Percentiles rank a stretch among this genome's conserved stretches.
These are phyloP conservation scores for Digitaria exilis DNA, from an alignment of 202 grass and related monocot genomes.

Conservation along the genomic window DNA sequence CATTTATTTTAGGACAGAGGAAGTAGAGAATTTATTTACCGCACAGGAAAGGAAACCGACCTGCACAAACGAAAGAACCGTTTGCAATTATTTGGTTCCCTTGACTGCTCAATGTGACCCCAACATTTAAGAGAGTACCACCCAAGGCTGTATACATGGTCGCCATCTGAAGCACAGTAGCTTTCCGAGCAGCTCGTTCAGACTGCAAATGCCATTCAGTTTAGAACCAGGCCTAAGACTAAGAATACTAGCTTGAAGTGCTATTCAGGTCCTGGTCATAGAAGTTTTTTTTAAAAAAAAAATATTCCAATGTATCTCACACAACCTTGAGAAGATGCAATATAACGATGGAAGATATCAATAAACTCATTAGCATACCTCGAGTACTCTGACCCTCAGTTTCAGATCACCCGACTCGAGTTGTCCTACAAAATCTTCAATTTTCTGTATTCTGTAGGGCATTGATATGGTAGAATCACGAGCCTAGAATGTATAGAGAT, in stretches of 20 bases:
- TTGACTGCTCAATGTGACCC: constrained; percentile 76
- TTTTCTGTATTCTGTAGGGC: constrained; percentile 86
- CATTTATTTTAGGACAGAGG: no score
- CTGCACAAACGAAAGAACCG: constrained; percentile 71
- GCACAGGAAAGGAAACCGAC: constrained; percentile 47
- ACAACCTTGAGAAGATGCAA: constrained; percentile 18
- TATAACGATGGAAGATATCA: neutral
- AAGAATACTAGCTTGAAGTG: neutral
- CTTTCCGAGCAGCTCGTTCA: constrained; percentile 85
- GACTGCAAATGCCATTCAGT: constrained; percentile 62
- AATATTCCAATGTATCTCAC: no score
- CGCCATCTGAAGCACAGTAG: constrained; percentile 83
- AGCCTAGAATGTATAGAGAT: constrained; percentile 51
- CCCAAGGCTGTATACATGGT: constrained; percentile 87
- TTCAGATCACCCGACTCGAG: constrained; percentile 91
- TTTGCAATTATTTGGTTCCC: constrained; percentile 72
- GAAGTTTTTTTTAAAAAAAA: no score
- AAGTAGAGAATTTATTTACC: neutral
- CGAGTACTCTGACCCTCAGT: constrained; percentile 92
- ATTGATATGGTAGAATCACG: constrained; percentile 86
- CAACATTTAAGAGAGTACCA: constrained; percentile 86
- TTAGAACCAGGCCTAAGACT: constrained; percentile 6
- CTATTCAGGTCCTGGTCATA: neutral
- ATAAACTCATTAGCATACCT: constrained; percentile 56
- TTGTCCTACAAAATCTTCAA: constrained; percentile 91